Evolutionary conservation across 306 rosid genomes (phyloP).

Genomic region (Medicago truncatula): MtrunA17r5.0-ANR NC_053042.1:52410501-52411000

Average conservation of each 20-base stretch:
- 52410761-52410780: slow-evolving; percentile 76
- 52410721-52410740: slow-evolving; percentile 86
- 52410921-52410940: slow-evolving; percentile 21
- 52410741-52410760: slow-evolving; percentile 88
- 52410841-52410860: slow-evolving; percentile 25
- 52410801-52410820: slow-evolving; percentile 33
- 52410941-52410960: slow-evolving; percentile 9
- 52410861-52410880: slow-evolving; percentile 10
- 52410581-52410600: slow-evolving; percentile 30
- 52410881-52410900: slow-evolving; percentile 24
- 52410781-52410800: slow-evolving; percentile 22
- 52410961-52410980: neutral
- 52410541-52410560: slow-evolving; percentile 95
- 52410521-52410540: slow-evolving; percentile 96
- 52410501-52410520: slow-evolving; percentile 99
- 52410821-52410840: slow-evolving; percentile 11
- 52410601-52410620: slow-evolving; percentile 16
- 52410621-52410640: slow-evolving; percentile 22
- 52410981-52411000: neutral
- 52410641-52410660: slow-evolving; percentile 31
- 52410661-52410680: slow-evolving; percentile 84
- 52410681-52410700: slow-evolving; percentile 82
- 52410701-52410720: slow-evolving; percentile 80
- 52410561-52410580: slow-evolving; percentile 75
- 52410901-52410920: slow-evolving; percentile 32